Conservation (phyloP, 1,284 basidiomycete species). For the Thecaphora frezii region DNA sequence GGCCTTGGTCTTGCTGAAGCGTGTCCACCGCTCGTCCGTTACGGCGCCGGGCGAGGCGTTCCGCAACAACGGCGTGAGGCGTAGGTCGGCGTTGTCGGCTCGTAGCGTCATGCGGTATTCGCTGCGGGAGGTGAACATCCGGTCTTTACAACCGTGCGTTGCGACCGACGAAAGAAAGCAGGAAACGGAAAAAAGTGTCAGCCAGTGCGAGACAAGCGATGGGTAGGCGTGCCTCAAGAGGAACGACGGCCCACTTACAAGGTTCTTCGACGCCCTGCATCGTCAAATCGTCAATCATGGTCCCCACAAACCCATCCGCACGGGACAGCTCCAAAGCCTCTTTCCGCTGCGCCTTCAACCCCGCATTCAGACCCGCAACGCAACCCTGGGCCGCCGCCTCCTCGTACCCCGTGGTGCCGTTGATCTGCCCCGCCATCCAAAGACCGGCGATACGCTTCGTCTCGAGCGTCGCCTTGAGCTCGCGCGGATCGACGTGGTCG, state of each 20-base stretch:
- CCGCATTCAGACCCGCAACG: conserved; percentile 83
- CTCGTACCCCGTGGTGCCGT: conserved; percentile 82
- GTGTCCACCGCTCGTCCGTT: conserved; percentile 68
- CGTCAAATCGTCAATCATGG: conserved; percentile 86
- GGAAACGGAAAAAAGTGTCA: no score
- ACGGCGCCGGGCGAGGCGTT: conserved; percentile 67
- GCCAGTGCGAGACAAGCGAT: background rate
- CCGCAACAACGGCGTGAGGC: conserved; percentile 66
- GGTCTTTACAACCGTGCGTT: conserved; percentile 64
- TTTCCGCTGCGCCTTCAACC: conserved; percentile 67
- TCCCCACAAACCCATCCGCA: conserved; percentile 80
- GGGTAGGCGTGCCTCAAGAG: no score
- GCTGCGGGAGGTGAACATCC: conserved; percentile 88
- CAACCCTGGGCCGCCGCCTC: conserved; percentile 85
- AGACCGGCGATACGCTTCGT: conserved; percentile 72
- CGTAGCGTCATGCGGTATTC: conserved; percentile 84
- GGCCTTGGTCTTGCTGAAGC: conserved; percentile 63
- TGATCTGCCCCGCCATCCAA: conserved; percentile 47
- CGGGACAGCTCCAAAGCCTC: conserved; percentile 71
- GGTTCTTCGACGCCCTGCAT: conserved; percentile 85
- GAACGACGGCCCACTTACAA: conserved; percentile 57
- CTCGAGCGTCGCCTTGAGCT: conserved; percentile 75
- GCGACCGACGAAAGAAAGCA: background rate
- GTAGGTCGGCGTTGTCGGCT: conserved; percentile 81
- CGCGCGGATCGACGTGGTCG: conserved; percentile 83